Conservation (phyloP, 345 rosid genomes). For the Brassica nigra region DNA sequence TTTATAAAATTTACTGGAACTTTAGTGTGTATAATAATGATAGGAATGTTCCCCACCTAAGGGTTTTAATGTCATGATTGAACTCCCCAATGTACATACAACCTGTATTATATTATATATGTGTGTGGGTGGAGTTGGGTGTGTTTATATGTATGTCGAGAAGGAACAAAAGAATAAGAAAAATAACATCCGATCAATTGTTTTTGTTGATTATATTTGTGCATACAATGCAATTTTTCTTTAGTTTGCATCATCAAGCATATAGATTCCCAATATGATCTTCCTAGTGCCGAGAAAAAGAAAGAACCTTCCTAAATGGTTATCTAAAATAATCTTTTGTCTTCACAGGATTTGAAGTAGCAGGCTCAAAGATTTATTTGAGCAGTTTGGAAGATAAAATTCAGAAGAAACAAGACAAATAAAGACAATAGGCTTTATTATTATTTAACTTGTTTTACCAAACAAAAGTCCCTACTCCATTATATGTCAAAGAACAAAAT, state of each 20-base stretch:
- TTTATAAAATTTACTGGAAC: conserved; percentile 10
- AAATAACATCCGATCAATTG: neutral
- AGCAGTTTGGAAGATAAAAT: conserved; percentile 14
- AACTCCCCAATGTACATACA: conserved; percentile 32
- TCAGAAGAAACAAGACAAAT: conserved; percentile 21
- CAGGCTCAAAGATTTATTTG: conserved; percentile 9
- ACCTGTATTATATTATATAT: conserved; percentile 33
- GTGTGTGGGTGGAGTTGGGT: conserved; percentile 19
- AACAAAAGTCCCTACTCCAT: conserved; percentile 18
- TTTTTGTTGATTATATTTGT: conserved; percentile 1
- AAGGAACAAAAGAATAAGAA: neutral
- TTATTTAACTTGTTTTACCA: conserved; percentile 17
- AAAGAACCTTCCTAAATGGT: neutral
- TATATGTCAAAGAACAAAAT: conserved; percentile 8
- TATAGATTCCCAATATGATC: neutral
- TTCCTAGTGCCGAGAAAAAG: neutral
- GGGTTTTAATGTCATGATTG: conserved; percentile 37
- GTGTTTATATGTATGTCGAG: conserved; percentile 8
- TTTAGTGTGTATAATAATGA: conserved; percentile 31
- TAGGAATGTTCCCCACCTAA: conserved; percentile 39
- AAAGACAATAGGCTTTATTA: conserved; percentile 6
- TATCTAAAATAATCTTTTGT: neutral
- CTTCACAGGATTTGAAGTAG: conserved; percentile 23
- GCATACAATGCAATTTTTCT: neutral
- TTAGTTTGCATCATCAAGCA: neutral